These are phyloP conservation scores for Ophiobolus disseminans DNA, from an alignment of 2,329 filamentous ascomycete genomes.

Conservation along the genomic window DNA sequence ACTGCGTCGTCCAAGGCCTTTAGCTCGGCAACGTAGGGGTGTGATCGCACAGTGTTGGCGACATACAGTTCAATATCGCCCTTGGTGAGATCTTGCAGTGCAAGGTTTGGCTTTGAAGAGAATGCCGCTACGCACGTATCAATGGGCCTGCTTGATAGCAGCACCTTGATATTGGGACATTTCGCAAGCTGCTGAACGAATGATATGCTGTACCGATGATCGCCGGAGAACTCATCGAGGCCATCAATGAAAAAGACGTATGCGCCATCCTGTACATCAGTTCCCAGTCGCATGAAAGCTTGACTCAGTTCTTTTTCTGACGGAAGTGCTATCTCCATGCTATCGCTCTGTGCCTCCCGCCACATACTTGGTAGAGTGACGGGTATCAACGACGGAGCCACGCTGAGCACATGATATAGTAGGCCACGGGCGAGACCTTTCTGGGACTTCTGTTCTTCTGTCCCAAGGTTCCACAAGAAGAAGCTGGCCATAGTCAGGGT, in stretches of 20 bases:
- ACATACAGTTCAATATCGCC: neutral
- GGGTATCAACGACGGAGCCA: neutral
- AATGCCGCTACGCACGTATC: constrained; percentile 30
- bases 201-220: constrained; percentile 13
- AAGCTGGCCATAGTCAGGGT: constrained; percentile 44
- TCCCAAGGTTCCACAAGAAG: constrained; percentile 55
- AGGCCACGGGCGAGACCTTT: constrained; percentile 50
- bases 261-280: neutral
- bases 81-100: neutral
- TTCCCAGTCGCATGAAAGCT: neutral
- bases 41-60: neutral
- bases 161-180: constrained; percentile 25
- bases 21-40: neutral
- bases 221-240: constrained; percentile 20
- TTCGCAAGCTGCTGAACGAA: constrained; percentile 24
- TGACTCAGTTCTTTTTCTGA: neutral
- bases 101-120: constrained; percentile 12
- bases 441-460: constrained; percentile 50
- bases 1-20: neutral
- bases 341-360: neutral
- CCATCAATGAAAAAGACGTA: constrained; percentile 24
- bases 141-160: constrained; percentile 34
- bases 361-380: neutral
- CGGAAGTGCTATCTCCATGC: neutral
- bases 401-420: constrained; percentile 29